Evolutionary conservation across 495 filamentous ascomycete species (phyloP).

Genomic region (Hypoxylon lenormandii): DNA sequence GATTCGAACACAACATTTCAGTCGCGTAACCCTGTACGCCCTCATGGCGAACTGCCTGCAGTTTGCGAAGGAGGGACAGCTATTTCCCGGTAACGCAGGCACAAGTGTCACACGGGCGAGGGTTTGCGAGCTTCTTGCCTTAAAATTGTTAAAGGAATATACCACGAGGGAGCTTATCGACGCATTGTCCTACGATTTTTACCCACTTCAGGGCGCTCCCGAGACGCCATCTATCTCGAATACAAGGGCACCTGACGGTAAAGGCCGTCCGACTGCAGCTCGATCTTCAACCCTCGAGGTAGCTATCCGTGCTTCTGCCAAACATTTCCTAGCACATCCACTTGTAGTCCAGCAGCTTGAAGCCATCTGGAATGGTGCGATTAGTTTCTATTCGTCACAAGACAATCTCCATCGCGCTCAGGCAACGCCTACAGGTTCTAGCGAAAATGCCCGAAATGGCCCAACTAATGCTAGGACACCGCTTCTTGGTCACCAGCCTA

Average conservation of each 20-base stretch:
- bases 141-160: slow-evolving; percentile 89
- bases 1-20: slow-evolving; percentile 81
- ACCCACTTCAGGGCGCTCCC: slow-evolving; percentile 80
- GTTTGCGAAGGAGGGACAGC: slow-evolving; percentile 85
- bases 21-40: slow-evolving; percentile 85
- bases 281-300: slow-evolving; percentile 90
- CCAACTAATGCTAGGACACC: slow-evolving; percentile 55
- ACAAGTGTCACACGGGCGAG: slow-evolving; percentile 83
- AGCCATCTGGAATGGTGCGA: slow-evolving; percentile 93
- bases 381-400: slow-evolving; percentile 88
- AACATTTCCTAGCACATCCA: slow-evolving; percentile 88
- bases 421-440: slow-evolving; percentile 28
- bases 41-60: slow-evolving; percentile 93
- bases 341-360: slow-evolving; percentile 91
- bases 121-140: slow-evolving; percentile 90
- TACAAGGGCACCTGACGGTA: slow-evolving; percentile 42
- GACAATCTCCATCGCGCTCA: slow-evolving; percentile 78
- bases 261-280: slow-evolving; percentile 64
- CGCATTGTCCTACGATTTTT: slow-evolving; percentile 92
- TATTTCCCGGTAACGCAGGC: slow-evolving; percentile 83
- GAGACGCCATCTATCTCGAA: slow-evolving; percentile 62
- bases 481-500: slow-evolving; percentile 57
- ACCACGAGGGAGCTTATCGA: slow-evolving; percentile 87
- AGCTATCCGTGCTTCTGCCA: slow-evolving; percentile 88
- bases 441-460: slow-evolving; percentile 29